Evolutionary conservation across 2,329 filamentous ascomycete species (phyloP).

Genomic region (Periconia macrospinosa): DNA sequence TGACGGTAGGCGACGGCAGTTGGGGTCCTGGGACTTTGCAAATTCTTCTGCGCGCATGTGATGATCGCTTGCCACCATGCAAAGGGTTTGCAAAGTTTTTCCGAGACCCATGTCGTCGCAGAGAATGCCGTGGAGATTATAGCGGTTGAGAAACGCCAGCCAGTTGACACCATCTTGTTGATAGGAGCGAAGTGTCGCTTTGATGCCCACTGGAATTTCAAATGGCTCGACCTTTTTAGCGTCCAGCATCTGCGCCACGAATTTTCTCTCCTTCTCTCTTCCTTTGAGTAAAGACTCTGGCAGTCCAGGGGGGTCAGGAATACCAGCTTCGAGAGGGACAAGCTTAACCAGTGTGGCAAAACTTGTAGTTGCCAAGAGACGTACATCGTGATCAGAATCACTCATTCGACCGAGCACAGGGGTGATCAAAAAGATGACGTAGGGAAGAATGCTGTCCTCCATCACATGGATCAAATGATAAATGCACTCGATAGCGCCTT

Average conservation of each 20-base stretch:
- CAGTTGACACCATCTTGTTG: slow-evolving; percentile 99
- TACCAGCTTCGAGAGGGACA: slow-evolving; percentile 93
- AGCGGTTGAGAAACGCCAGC: slow-evolving; percentile 97
- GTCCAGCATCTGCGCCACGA: slow-evolving; percentile 94
- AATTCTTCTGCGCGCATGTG: slow-evolving; percentile 91
- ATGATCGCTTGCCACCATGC: slow-evolving; percentile 97
- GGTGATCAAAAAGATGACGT: slow-evolving; percentile 98
- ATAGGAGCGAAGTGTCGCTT: slow-evolving; percentile 92
- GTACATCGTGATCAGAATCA: slow-evolving; percentile 94
- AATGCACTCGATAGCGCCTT: slow-evolving; percentile 91
- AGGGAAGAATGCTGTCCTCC: slow-evolving; percentile 93
- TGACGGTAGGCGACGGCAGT: slow-evolving; percentile 80
- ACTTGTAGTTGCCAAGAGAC: slow-evolving; percentile 91
- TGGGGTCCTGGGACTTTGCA: slow-evolving; percentile 75
- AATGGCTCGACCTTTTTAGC: slow-evolving; percentile 96
- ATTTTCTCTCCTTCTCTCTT: slow-evolving; percentile 90
- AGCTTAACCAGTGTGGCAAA: slow-evolving; percentile 97
- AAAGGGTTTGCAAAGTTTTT: slow-evolving; percentile 95
- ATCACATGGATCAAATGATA: slow-evolving; percentile 98
- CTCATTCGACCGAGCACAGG: slow-evolving; percentile 97
- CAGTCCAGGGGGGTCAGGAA: slow-evolving; percentile 91
- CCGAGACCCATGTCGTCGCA: slow-evolving; percentile 99
- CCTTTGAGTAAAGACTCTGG: slow-evolving; percentile 86
- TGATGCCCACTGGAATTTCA: slow-evolving; percentile 92
- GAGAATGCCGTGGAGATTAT: slow-evolving; percentile 95